Percentiles rank a stretch among this genome's conserved stretches.
Evolutionary conservation across 208 protist species (phyloP).

Genomic region (Crithidia acanthocephali): DNA sequence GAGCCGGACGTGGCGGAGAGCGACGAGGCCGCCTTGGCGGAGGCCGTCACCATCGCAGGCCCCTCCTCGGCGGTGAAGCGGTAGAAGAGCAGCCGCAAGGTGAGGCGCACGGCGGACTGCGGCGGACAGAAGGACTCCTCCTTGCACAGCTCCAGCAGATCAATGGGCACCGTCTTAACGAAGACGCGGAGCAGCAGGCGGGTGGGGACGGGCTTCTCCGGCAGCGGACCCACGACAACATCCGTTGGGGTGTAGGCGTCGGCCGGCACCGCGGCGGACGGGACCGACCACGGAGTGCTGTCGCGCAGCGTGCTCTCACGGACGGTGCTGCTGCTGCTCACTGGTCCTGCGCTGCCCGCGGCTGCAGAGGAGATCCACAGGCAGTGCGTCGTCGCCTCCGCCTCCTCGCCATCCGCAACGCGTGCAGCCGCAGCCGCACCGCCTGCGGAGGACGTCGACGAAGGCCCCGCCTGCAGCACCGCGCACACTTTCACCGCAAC

Average conservation of each 20-base stretch:
- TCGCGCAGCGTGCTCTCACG: conserved; percentile 23
- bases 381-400: conserved; percentile 9
- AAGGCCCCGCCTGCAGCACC: conserved; percentile 3
- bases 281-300: conserved; percentile 19
- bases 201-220: conserved; percentile 1
- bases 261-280: not conserved
- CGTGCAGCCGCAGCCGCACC: not conserved
- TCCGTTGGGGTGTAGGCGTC: conserved; percentile 1
- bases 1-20: not conserved
- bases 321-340: no score
- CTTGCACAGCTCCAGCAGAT: conserved; percentile 45
- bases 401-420: conserved; percentile 6
- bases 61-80: conserved; percentile 33
- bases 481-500: conserved; percentile 30
- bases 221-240: not conserved
- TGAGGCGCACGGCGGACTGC: conserved; percentile 41
- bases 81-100: conserved; percentile 49
- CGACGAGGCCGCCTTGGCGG: not conserved
- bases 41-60: not conserved
- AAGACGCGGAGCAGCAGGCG: conserved; percentile 53
- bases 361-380: conserved; percentile 25
- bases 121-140: conserved; percentile 44
- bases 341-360: not conserved
- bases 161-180: conserved; percentile 60
- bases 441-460: not conserved